Percentiles rank a stretch among this genome's conserved stretches.
Evolutionary conservation across 2,329 filamentous ascomycete genomes (phyloP).

Genomic region (Hypoxylon sp.): DNA sequence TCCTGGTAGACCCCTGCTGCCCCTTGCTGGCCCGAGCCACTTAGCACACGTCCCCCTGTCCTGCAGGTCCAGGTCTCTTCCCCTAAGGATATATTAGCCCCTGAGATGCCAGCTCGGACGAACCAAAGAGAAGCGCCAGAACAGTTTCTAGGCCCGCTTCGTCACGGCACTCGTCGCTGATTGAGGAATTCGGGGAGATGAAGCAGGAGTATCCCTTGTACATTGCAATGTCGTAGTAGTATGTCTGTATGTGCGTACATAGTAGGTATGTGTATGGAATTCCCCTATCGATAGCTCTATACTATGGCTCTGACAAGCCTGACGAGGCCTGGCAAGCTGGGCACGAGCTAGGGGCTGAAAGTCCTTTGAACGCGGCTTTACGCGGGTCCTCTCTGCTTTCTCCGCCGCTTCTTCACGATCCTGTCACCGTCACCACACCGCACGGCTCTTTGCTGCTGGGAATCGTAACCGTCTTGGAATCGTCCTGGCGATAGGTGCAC

Average conservation of each 20-base stretch:
- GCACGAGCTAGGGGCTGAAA: conserved; percentile 3
- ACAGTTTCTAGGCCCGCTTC: conserved; percentile 14
- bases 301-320: no score
- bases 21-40: conserved; percentile 13
- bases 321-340: conserved; percentile 1
- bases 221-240: no score
- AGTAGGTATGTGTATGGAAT: no score
- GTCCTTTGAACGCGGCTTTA: no score
- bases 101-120: conserved; percentile 30
- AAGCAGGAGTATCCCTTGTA: conserved; percentile 29
- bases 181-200: conserved; percentile 17
- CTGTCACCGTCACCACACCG: conserved; percentile 12
- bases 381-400: no score
- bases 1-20: conserved; percentile 21
- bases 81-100: conserved; percentile 24
- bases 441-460: neutral
- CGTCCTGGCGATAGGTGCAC: conserved; percentile 8
- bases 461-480: conserved; percentile 9
- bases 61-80: conserved; percentile 31
- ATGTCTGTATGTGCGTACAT: no score
- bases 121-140: conserved; percentile 21
- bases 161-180: conserved; percentile 12
- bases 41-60: conserved; percentile 18
- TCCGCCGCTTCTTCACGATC: conserved; percentile 1
- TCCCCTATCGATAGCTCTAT: conserved; percentile 23